Base-by-base conservation (phyloP, 345 rosid genomes). In the Hypericum androsaemum region DNA sequence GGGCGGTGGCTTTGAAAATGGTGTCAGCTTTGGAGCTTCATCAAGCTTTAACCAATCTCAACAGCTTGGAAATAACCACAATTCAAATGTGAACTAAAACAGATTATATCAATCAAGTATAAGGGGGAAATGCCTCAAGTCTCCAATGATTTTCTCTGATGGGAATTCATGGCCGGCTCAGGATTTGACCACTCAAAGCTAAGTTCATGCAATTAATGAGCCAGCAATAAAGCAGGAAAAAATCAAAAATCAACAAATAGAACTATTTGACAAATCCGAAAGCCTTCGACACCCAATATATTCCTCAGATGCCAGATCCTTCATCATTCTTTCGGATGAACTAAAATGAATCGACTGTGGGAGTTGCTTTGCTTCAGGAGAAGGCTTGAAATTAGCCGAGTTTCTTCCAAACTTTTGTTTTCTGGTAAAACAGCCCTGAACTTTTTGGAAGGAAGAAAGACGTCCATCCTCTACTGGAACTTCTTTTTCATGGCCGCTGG, bases 371-470 rank as follows among this genome's bases (percentile, higher is more conserved):
- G n/a, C n/a, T n/a, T 73, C 73, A 53, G 77, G 59, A 43, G 52
- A 66, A 56, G 39, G 72, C 60, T 60, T 74, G 61, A 56, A 53
- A 62, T 65, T 69, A 54, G 66, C 42, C 6, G 70, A 36, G 52
- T 59, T 66, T 68, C 74, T 80, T 69, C 78, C 73, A 36, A 68
- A 69, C 70, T 81, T 85, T 8, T 77, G 52, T 61, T 71, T 88
- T 62, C 73, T 78, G 44, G 64, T 50, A 63, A 50, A 45, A 64
- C 61, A 38, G 55, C 63, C 70, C 47, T 83, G 82, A 59, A 54
- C 68, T 53, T 59, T 77, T 50, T 71, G 54, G 32, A 41, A 45
- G 43, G 73, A 51, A 50, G 41, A 60, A 39, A 48, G 32, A 22
- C 1, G 32, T 22, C 32, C 32, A 22, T 22, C 32, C 32, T 22